These are phyloP conservation scores for Talaromyces thailandensis DNA, from an alignment of 495 filamentous ascomycete species.

Conservation along the genomic window DNA sequence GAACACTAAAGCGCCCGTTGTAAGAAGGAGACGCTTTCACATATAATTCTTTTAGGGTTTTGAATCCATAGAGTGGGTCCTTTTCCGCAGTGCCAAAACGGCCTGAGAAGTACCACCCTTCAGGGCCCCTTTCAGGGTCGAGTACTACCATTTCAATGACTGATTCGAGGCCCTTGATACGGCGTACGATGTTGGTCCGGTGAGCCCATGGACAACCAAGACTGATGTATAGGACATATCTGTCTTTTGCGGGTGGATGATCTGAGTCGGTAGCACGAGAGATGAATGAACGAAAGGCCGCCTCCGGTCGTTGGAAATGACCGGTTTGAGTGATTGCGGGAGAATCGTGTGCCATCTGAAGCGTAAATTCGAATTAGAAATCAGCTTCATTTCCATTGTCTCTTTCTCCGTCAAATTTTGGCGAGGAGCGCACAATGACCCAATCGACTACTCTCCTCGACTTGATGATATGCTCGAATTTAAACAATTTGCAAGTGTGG, in stretches of 20 bases:
- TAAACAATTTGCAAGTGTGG: too few relatives aligned
- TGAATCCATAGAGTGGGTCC: conserved; percentile 59
- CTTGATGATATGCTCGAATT: too few relatives aligned
- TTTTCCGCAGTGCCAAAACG: conserved; percentile 41
- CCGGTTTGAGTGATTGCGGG: conserved; percentile 19
- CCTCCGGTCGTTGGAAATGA: conserved; percentile 39
- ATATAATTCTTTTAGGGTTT: conserved; percentile 62
- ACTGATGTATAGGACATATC: conserved; percentile 75
- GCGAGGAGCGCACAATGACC: too few relatives aligned
- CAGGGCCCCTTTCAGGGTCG: conserved; percentile 55
- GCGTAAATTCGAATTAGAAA: too few relatives aligned
- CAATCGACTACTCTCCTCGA: too few relatives aligned
- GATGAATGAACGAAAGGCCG: conserved; percentile 39
- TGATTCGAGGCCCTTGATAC: conserved; percentile 71
- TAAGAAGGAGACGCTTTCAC: conserved; percentile 59
- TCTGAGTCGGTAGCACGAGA: conserved; percentile 43
- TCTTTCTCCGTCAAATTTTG: too few relatives aligned
- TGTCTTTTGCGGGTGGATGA: conserved; percentile 64
- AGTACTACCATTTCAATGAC: conserved; percentile 61
- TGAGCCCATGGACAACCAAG: conserved; percentile 79
- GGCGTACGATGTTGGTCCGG: conserved; percentile 62
- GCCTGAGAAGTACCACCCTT: conserved; percentile 69
- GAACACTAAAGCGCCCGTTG: conserved; percentile 69
- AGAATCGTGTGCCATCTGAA: conserved; percentile 20
- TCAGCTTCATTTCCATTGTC: too few relatives aligned